These are phyloP conservation scores for Talaromyces funiculosus DNA, from an alignment of 2,329 filamentous ascomycete species.

Conservation along the genomic window DNA sequence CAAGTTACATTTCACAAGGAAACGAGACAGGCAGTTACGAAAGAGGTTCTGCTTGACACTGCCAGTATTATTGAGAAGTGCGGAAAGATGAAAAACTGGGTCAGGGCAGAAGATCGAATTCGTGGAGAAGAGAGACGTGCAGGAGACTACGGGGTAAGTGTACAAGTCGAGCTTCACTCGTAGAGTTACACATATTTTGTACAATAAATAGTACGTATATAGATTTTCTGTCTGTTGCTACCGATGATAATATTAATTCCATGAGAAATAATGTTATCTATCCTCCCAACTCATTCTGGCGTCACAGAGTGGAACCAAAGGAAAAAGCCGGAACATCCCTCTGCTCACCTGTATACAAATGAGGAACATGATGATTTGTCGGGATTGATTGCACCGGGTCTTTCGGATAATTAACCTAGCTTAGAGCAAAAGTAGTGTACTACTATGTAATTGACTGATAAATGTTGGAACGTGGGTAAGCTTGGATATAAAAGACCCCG, in stretches of 20 bases:
- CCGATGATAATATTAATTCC: neutral
- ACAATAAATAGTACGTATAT: neutral
- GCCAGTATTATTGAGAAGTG: conserved; percentile 45
- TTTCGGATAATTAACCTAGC: neutral
- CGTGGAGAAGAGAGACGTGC: conserved; percentile 20
- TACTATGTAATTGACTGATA: neutral
- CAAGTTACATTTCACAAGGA: conserved; percentile 40
- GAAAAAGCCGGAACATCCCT: neutral
- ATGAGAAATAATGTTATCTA: neutral
- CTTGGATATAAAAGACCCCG: conserved; percentile 13
- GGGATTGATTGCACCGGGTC: conserved; percentile 4
- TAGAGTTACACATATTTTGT: neutral
- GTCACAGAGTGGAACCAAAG: neutral
- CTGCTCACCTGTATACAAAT: neutral
- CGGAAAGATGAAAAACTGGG: conserved; percentile 57
- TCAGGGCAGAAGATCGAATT: conserved; percentile 19
- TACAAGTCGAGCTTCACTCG: conserved; percentile 27
- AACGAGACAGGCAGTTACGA: conserved; percentile 29
- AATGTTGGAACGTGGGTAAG: neutral
- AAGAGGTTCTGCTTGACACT: conserved; percentile 35
- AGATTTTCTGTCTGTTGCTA: neutral
- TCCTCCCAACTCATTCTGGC: neutral
- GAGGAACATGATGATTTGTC: neutral
- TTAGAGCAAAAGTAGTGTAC: neutral
- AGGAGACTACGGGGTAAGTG: conserved; percentile 38